Evolutionary conservation across 2,329 filamentous ascomycete genomes (phyloP).

Genomic region (Colletotrichum sp.): DNA sequence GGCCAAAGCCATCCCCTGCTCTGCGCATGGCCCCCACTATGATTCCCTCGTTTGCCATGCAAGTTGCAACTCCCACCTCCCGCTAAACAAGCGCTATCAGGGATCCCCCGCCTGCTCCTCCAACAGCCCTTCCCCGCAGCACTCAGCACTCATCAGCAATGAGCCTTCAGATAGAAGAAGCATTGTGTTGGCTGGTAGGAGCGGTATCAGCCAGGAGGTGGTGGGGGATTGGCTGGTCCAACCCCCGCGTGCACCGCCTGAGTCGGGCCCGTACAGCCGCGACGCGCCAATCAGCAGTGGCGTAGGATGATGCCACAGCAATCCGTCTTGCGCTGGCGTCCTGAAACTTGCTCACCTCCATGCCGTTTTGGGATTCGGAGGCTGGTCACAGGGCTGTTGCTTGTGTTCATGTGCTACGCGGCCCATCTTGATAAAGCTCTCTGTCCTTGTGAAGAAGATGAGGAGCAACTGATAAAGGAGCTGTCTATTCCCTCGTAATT

Average conservation of each 20-base stretch:
- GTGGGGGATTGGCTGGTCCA: no score
- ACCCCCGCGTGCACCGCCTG: neutral
- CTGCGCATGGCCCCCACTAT: neutral
- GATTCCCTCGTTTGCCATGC: neutral
- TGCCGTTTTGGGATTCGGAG: constrained; percentile 18
- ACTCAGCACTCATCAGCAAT: neutral
- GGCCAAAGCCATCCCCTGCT: neutral
- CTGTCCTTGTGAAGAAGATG: neutral
- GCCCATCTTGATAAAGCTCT: constrained; percentile 3
- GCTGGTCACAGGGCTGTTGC: constrained; percentile 21
- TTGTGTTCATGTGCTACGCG: constrained; percentile 17
- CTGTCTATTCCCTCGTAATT: neutral
- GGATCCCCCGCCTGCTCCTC: neutral
- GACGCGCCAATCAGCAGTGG: neutral
- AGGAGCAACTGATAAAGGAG: constrained; percentile 1
- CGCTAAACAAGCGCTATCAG: neutral
- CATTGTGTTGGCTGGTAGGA: neutral
- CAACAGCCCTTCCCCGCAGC: neutral
- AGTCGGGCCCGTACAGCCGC: neutral
- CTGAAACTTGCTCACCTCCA: constrained; percentile 23
- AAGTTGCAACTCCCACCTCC: neutral
- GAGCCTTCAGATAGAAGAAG: neutral
- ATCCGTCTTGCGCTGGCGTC: constrained; percentile 15
- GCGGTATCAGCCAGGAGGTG: neutral
- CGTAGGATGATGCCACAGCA: neutral